A percentile compares a stretch with the other conserved stretches of the same genome.
Conservation (phyloP, 1,284 basidiomycete genomes). For the Malassezia furfur region DNA sequence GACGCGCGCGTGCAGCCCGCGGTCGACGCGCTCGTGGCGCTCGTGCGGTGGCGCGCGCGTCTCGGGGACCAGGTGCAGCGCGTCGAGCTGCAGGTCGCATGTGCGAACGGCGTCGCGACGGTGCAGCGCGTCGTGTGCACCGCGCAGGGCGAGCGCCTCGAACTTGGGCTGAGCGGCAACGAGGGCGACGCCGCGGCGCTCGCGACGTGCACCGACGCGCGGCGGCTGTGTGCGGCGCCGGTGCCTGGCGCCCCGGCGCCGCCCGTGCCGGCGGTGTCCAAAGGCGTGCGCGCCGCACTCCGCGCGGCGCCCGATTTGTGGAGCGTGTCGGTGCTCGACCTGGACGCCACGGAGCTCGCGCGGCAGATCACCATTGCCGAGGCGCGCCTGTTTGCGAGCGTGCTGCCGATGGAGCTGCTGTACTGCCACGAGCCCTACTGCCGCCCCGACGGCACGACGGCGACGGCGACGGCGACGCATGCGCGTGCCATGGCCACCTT, state of each 20-base stretch:
- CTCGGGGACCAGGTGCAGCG: conserved; percentile 22
- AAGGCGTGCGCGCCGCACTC: conserved; percentile 57
- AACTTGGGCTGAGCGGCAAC: conserved; percentile 23
- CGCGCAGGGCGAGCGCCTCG: conserved; percentile 47
- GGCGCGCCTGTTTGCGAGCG: conserved; percentile 46
- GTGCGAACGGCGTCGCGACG: conserved; percentile 50
- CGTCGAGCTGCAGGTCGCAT: conserved; percentile 6
- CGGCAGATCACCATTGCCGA: conserved; percentile 52
- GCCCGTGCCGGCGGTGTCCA: conserved; percentile 65
- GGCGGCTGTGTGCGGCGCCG: conserved; percentile 27
- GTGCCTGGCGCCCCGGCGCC: conserved; percentile 51
- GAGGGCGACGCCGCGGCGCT: conserved; percentile 3
- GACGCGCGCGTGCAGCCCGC: conserved; percentile 51
- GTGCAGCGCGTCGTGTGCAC: conserved; percentile 17
- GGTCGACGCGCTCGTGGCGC: neutral
- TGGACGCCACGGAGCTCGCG: conserved; percentile 61
- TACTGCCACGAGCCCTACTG: conserved; percentile 37
- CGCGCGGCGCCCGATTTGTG: conserved; percentile 51
- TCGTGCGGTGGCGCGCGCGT: conserved; percentile 20
- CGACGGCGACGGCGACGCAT: conserved; percentile 17
- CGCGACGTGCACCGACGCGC: conserved; percentile 21
- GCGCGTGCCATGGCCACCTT: conserved; percentile 50
- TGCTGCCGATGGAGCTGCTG: conserved; percentile 50
- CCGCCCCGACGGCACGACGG: neutral
- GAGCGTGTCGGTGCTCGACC: conserved; percentile 61